These are phyloP conservation scores for Phallus indusiatus DNA, from an alignment of 768 basidiomycete species.

Conservation along the genomic window DNA sequence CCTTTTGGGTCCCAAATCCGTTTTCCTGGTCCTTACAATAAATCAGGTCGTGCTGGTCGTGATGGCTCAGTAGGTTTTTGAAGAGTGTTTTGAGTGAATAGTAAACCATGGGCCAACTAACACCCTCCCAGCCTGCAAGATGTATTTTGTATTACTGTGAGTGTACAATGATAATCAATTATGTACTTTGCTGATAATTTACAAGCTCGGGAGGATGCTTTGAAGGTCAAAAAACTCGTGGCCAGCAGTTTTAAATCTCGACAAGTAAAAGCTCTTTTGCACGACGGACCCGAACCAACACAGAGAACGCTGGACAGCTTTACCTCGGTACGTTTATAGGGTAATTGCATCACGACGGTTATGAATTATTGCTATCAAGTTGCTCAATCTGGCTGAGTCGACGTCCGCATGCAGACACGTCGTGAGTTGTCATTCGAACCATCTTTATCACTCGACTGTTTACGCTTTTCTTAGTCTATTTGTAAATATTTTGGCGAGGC, in stretches of 20 bases:
- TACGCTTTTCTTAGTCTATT: slow-evolving; percentile 53
- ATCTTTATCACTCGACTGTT: background rate
- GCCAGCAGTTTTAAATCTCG: slow-evolving; percentile 37
- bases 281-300: slow-evolving; percentile 49
- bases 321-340: slow-evolving; percentile 34
- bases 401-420: slow-evolving; percentile 57
- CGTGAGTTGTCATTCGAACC: slow-evolving; percentile 30
- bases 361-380: slow-evolving; percentile 25
- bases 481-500: slow-evolving; percentile 76
- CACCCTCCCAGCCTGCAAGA: slow-evolving; percentile 50
- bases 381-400: slow-evolving; percentile 50
- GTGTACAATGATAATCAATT: slow-evolving; percentile 13
- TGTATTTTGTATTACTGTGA: slow-evolving; percentile 78
- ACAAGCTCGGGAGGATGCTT: slow-evolving; percentile 67
- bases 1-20: background rate
- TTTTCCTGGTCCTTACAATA: slow-evolving; percentile 6
- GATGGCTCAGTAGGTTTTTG: slow-evolving; percentile 50
- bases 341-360: background rate
- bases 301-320: slow-evolving; percentile 61
- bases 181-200: background rate
- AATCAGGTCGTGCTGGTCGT: slow-evolving; percentile 64
- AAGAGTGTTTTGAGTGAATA: too few relatives aligned
- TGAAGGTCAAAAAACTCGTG: slow-evolving; percentile 46
- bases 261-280: slow-evolving; percentile 28
- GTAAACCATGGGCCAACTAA: slow-evolving; percentile 1